Percentiles rank a stretch among this genome's conserved stretches.
Conservation (phyloP, 371 early-diverging fungal genomes). For the Mucor ambiguus region DNA sequence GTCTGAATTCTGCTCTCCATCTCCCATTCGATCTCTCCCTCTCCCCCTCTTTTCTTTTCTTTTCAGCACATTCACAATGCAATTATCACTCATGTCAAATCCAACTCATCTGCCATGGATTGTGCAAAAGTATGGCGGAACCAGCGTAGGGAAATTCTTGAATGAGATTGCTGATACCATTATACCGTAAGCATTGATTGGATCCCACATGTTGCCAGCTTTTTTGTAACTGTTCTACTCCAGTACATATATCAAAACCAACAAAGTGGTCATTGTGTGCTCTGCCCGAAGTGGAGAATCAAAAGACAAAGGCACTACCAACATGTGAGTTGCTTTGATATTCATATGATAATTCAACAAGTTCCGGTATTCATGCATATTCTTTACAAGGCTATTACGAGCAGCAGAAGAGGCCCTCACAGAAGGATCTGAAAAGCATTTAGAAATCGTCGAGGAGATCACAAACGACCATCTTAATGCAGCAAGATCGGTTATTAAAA, state of each 20-base stretch:
- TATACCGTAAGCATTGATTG: constrained; percentile 49
- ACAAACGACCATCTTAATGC: constrained; percentile 84
- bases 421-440: constrained; percentile 59
- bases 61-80: constrained; percentile 10
- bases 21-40: not conserved
- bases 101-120: constrained; percentile 56
- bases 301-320: constrained; percentile 81
- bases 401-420: constrained; percentile 73
- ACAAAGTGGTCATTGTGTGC: constrained; percentile 80
- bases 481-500: constrained; percentile 57
- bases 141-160: constrained; percentile 84
- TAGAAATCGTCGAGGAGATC: constrained; percentile 85
- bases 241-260: constrained; percentile 44
- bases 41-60: not conserved
- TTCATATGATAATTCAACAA: not conserved
- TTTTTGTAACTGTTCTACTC: not conserved
- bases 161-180: constrained; percentile 59
- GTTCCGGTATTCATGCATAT: not conserved
- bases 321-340: constrained; percentile 40
- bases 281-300: constrained; percentile 81
- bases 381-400: constrained; percentile 51
- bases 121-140: constrained; percentile 90
- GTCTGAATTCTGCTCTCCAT: not conserved
- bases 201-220: not conserved
- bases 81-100: constrained; percentile 24